These are phyloP conservation scores for Nigrospora sphaerica DNA, from an alignment of 2,329 filamentous ascomycete genomes.

Conservation along the genomic window DNA sequence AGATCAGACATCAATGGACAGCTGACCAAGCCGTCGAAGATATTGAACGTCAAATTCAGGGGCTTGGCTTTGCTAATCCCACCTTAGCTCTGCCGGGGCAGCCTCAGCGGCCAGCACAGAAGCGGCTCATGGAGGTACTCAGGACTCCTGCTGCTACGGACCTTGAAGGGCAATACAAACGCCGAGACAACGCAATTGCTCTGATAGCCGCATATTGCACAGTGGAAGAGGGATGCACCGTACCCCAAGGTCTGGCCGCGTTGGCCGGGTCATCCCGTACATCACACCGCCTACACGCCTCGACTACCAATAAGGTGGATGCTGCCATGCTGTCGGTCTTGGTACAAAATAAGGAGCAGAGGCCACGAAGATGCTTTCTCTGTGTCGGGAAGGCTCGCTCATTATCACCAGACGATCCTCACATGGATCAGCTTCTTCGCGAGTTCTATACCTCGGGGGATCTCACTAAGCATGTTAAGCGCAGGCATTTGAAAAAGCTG, in stretches of 20 bases:
- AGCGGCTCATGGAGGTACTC: conserved; percentile 7
- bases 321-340: conserved; percentile 1
- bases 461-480: conserved; percentile 1
- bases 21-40: conserved; percentile 10
- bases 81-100: not conserved
- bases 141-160: conserved; percentile 3
- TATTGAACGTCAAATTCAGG: conserved; percentile 12
- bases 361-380: conserved; percentile 2
- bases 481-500: not conserved
- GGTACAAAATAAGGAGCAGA: not conserved
- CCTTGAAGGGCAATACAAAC: conserved; percentile 7
- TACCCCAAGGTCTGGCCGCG: not conserved
- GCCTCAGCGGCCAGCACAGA: conserved; percentile 8
- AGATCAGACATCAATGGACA: conserved; percentile 9
- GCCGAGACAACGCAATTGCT: conserved; percentile 6
- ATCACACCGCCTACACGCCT: not conserved
- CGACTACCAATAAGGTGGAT: not conserved
- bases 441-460: conserved; percentile 2
- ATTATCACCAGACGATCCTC: not conserved
- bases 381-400: not conserved
- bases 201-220: conserved; percentile 6
- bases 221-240: not conserved
- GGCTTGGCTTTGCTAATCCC: conserved; percentile 7
- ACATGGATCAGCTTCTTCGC: not conserved
- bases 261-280: not conserved